Evolutionary conservation across 805 yeast species (phyloP).

Genomic region (Yamadazyma sp.): DNA sequence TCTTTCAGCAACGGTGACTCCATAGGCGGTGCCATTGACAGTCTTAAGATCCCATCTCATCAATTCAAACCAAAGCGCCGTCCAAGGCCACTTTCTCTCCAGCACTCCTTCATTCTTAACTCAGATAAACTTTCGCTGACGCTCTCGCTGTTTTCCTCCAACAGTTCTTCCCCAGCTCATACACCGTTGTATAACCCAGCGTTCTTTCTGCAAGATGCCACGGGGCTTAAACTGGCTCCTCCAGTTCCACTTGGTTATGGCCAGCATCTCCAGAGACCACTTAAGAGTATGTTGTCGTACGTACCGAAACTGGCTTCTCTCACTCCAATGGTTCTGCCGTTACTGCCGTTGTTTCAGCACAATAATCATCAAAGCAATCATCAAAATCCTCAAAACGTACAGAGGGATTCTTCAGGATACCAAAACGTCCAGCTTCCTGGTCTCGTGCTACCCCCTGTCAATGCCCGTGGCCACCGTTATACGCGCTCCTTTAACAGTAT

Average conservation of each 20-base stretch:
- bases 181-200: slow-evolving; percentile 11
- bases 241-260: slow-evolving; percentile 19
- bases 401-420: neutral
- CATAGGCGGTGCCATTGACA: too few species aligned
- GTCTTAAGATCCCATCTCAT: slow-evolving; percentile 12
- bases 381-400: too few species aligned
- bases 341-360: slow-evolving; percentile 41
- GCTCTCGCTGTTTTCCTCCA: slow-evolving; percentile 14
- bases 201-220: neutral
- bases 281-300: slow-evolving; percentile 9
- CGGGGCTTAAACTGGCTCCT: slow-evolving; percentile 25
- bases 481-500: slow-evolving; percentile 12
- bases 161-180: slow-evolving; percentile 5
- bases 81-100: slow-evolving; percentile 40
- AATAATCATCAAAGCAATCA: slow-evolving; percentile 17
- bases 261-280: slow-evolving; percentile 14
- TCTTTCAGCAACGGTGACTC: too few species aligned
- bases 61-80: slow-evolving; percentile 39
- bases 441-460: slow-evolving; percentile 14
- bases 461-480: slow-evolving; percentile 8
- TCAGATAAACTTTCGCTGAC: slow-evolving; percentile 16
- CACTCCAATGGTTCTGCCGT: slow-evolving; percentile 36
- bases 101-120: slow-evolving; percentile 29
- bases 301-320: slow-evolving; percentile 22
- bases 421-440: slow-evolving; percentile 2